Conservation (phyloP, 2,329 filamentous ascomycete genomes). For the Cercospora sesami region DNA sequence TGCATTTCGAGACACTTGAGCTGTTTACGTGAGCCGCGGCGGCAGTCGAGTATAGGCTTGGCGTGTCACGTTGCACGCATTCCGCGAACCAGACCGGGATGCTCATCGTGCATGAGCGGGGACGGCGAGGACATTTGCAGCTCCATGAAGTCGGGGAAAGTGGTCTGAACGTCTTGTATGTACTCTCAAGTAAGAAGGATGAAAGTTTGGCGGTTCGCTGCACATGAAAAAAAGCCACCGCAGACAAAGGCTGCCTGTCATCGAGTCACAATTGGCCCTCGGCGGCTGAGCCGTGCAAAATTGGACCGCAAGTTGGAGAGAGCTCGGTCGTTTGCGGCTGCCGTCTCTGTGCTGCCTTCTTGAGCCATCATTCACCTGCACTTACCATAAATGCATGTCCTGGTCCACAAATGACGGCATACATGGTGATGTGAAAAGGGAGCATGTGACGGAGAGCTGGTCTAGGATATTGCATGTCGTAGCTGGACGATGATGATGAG, state of each 20-base stretch:
- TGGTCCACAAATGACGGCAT: not conserved
- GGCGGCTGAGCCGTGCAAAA: slow-evolving; percentile 1
- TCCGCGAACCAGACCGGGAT: slow-evolving; percentile 25
- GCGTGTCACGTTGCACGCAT: slow-evolving; percentile 13
- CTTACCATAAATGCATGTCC: not conserved
- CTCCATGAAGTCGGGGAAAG: not conserved
- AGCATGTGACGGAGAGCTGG: not conserved
- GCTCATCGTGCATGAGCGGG: slow-evolving; percentile 20
- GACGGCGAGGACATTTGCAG: not conserved
- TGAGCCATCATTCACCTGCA: not conserved
- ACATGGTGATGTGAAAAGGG: not conserved
- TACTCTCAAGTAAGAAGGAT: not conserved
- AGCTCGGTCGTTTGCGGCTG: not conserved
- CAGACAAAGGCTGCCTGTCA: slow-evolving; percentile 1
- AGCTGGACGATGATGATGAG: not conserved
- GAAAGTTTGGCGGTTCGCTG: slow-evolving; percentile 7
- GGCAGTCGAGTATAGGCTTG: slow-evolving; percentile 21
- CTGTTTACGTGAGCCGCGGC: slow-evolving; percentile 1
- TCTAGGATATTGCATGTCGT: not conserved
- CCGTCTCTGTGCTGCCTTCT: not conserved
- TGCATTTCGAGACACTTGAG: slow-evolving; percentile 12
- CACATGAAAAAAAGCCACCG: not conserved
- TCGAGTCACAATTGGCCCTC: not conserved
- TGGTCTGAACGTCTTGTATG: not conserved
- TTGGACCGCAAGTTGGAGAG: not conserved